Evolutionary conservation across 2,329 filamentous ascomycete species (phyloP).

Genomic region (Apiospora arundinis): DNA sequence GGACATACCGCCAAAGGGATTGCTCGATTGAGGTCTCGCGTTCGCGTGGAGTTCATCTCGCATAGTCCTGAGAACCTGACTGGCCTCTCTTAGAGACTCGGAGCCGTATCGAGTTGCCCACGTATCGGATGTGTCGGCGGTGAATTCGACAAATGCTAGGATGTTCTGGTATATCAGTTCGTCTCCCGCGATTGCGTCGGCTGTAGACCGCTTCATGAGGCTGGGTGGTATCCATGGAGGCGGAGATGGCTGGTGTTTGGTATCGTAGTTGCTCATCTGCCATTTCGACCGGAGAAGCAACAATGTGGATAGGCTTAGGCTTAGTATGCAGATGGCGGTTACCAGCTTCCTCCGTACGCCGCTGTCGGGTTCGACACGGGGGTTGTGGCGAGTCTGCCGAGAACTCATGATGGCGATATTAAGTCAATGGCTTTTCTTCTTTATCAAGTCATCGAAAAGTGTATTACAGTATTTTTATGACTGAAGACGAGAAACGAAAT

Average conservation of each 20-base stretch:
- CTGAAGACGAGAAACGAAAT: background rate
- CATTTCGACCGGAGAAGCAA: background rate
- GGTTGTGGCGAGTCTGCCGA: background rate
- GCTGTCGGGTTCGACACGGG: background rate
- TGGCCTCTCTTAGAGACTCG: background rate
- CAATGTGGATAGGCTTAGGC: background rate
- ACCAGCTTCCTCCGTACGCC: background rate
- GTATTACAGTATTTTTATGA: background rate
- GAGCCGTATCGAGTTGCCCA: background rate
- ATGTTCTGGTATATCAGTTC: background rate
- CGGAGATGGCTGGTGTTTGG: background rate
- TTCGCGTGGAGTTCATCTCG: background rate
- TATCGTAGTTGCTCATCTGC: background rate
- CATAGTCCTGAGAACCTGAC: background rate
- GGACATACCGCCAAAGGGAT: background rate
- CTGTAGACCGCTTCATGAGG: conserved; percentile 16
- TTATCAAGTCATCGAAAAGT: background rate
- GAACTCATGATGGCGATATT: background rate
- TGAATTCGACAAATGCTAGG: conserved; percentile 11
- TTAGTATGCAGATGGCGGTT: background rate
- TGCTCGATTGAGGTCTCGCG: background rate
- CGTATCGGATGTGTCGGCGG: background rate
- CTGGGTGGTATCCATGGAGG: background rate
- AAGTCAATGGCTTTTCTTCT: background rate
- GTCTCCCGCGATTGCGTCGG: conserved; percentile 1